Evolutionary conservation across 2,329 filamentous ascomycete genomes (phyloP).

Genomic region (Ceratocystis albifundus): DNA sequence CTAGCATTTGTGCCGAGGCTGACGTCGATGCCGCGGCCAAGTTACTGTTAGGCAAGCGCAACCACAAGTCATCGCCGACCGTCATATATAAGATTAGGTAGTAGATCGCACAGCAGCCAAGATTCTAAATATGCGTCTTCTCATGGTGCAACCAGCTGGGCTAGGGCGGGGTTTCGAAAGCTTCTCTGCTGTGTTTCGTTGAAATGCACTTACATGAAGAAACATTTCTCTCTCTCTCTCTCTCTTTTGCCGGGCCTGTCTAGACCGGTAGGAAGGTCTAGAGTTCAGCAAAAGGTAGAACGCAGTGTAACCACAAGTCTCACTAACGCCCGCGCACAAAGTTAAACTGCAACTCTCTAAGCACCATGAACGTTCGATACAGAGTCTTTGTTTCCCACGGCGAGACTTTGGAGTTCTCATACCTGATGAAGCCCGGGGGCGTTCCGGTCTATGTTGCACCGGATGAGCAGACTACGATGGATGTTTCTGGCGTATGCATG

Average conservation of each 20-base stretch:
- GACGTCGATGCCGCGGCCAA: slow-evolving; percentile 49
- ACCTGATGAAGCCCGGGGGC: slow-evolving; percentile 45
- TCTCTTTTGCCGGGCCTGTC: slow-evolving; percentile 42
- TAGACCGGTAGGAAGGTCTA: slow-evolving; percentile 43
- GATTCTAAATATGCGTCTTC: slow-evolving; percentile 35
- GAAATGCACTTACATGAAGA: slow-evolving; percentile 57
- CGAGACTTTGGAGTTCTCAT: slow-evolving; percentile 37
- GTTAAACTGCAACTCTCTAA: slow-evolving; percentile 34
- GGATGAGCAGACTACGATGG: slow-evolving; percentile 50
- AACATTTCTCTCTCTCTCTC: slow-evolving; percentile 33
- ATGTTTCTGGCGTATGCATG: slow-evolving; percentile 45
- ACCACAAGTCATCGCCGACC: slow-evolving; percentile 50
- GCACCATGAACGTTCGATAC: slow-evolving; percentile 37
- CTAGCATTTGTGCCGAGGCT: slow-evolving; percentile 56
- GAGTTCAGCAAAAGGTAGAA: slow-evolving; percentile 50
- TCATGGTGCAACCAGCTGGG: slow-evolving; percentile 57
- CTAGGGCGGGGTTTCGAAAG: slow-evolving; percentile 39
- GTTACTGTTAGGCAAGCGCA: slow-evolving; percentile 46
- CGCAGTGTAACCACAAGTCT: slow-evolving; percentile 45
- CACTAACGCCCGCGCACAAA: slow-evolving; percentile 33
- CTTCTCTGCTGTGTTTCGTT: slow-evolving; percentile 52
- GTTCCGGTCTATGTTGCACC: slow-evolving; percentile 51
- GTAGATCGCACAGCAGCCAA: slow-evolving; percentile 50
- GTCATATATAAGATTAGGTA: slow-evolving; percentile 56
- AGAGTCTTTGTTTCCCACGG: slow-evolving; percentile 39